phyloP scores from a whole-genome alignment of 805 yeast species.

The Ogataea methylovora region DNA sequence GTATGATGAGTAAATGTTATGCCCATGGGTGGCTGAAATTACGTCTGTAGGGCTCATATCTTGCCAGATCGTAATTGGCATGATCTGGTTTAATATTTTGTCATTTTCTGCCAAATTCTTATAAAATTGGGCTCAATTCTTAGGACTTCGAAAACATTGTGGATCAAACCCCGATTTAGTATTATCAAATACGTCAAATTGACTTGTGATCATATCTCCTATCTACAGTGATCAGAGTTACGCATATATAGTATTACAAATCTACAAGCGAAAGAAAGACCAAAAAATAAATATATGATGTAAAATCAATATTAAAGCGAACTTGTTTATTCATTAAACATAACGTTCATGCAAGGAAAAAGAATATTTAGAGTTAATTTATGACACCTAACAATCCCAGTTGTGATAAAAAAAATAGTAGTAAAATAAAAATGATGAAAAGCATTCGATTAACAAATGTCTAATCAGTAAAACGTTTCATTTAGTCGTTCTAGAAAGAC shows the following conservation, averaged over 20 bases:
- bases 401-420: not conserved
- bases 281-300: not conserved
- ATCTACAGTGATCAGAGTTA: too few relatives aligned
- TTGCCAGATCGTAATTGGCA: too few relatives aligned
- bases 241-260: not conserved
- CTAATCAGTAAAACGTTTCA: not conserved
- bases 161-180: too few relatives aligned
- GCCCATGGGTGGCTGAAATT: too few relatives aligned
- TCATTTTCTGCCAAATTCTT: too few relatives aligned
- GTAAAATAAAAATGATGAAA: conserved; percentile 1
- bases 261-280: not conserved
- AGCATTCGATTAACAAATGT: not conserved
- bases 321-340: conserved; percentile 35
- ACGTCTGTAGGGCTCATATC: too few relatives aligned
- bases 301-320: conserved; percentile 8
- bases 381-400: conserved; percentile 1
- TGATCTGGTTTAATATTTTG: too few relatives aligned
- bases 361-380: conserved; percentile 5
- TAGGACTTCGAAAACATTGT: too few relatives aligned
- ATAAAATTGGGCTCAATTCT: too few relatives aligned
- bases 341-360: conserved; percentile 24
- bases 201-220: too few relatives aligned
- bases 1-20: too few relatives aligned
- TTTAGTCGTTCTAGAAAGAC: conserved; percentile 11
- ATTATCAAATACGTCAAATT: too few relatives aligned